Evolutionary conservation across 2,329 filamentous ascomycete species (phyloP).

Genomic region (Diaporthe caulivora): DNA sequence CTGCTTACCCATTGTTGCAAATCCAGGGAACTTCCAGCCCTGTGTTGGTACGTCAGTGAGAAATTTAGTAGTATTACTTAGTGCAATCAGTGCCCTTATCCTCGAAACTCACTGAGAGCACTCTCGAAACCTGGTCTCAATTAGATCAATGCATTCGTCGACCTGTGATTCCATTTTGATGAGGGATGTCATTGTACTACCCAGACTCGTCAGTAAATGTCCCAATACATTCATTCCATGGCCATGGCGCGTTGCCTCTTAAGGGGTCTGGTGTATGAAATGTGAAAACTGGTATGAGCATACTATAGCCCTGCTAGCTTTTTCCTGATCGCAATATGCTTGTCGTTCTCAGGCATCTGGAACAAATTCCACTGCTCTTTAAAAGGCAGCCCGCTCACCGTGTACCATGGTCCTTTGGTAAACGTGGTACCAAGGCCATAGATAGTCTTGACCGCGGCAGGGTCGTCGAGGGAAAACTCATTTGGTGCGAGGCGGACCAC

Average conservation of each 20-base stretch:
- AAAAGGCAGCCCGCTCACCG: slow-evolving; percentile 8
- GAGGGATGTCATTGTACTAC: slow-evolving; percentile 5
- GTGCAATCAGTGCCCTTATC: background rate
- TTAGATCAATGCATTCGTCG: background rate
- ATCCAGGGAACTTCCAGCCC: background rate
- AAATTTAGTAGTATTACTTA: no score
- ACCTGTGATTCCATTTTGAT: slow-evolving; percentile 16
- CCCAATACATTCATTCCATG: background rate
- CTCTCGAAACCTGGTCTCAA: slow-evolving; percentile 20
- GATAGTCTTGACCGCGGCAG: slow-evolving; percentile 52
- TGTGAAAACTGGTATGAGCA: background rate
- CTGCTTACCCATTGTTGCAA: slow-evolving; percentile 11
- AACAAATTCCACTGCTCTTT: slow-evolving; percentile 13
- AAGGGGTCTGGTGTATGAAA: background rate
- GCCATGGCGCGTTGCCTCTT: no score
- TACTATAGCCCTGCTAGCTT: slow-evolving; percentile 14
- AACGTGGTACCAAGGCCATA: slow-evolving; percentile 56
- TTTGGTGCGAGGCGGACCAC: slow-evolving; percentile 56
- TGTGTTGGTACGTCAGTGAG: background rate
- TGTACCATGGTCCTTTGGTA: slow-evolving; percentile 51
- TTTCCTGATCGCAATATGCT: background rate
- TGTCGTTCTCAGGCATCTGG: slow-evolving; percentile 27
- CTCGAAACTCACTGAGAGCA: background rate
- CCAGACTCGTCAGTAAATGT: background rate
- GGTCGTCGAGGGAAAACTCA: slow-evolving; percentile 56